Evolutionary conservation across 768 basidiomycete species (phyloP).

Genomic region (Suillus plorans): DNA sequence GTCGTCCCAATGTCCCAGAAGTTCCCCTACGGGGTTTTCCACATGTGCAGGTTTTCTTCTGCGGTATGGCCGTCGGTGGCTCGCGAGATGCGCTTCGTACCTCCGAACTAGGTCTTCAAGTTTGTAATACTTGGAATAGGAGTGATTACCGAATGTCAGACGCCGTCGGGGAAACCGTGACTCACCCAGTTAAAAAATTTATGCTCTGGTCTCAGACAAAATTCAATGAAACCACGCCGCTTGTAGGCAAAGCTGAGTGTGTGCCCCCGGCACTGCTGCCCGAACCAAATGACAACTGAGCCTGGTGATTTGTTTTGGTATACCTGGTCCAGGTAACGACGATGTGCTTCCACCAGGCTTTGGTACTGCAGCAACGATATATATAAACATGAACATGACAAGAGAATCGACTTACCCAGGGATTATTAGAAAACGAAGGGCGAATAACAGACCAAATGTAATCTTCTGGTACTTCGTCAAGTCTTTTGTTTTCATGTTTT

Average conservation of each 20-base stretch:
- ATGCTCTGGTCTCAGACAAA: not conserved
- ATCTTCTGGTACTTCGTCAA: conserved; percentile 18
- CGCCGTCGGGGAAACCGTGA: not conserved
- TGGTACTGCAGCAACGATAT: conserved; percentile 12
- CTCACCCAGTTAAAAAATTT: not conserved
- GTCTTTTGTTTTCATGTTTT: not conserved
- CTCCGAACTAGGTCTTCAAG: not conserved
- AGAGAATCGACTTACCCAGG: conserved; percentile 11
- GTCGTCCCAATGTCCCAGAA: not conserved
- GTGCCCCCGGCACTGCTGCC: not conserved
- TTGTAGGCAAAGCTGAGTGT: not conserved
- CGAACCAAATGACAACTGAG: not conserved
- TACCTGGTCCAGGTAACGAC: conserved; percentile 13
- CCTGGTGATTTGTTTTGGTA: not conserved
- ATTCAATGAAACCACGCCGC: not conserved
- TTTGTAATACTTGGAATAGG: not conserved
- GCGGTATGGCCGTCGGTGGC: not conserved
- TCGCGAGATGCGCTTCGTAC: not conserved
- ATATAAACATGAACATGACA: not conserved
- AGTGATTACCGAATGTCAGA: not conserved
- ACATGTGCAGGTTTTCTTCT: not conserved
- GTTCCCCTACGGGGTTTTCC: conserved; percentile 4
- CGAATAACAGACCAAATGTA: conserved; percentile 16
- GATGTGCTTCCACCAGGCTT: conserved; percentile 16
- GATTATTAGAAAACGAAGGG: not conserved